Evolutionary conservation across 2,329 filamentous ascomycete species (phyloP).

Genomic region (Tolypocladium sp.): DNA sequence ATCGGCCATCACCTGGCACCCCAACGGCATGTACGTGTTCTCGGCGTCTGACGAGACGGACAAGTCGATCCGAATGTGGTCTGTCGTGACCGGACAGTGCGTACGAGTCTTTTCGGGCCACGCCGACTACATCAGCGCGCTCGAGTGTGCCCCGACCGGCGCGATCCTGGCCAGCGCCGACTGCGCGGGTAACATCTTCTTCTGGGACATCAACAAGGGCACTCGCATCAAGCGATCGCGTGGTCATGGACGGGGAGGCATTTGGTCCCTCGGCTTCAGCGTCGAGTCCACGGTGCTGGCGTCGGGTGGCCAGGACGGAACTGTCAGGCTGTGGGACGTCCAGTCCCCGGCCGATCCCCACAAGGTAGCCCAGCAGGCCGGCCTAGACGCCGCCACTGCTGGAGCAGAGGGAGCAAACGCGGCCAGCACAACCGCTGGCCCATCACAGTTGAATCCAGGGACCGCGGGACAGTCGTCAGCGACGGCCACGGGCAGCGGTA

Average conservation of each 20-base stretch:
- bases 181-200: slow-evolving; percentile 76
- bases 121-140: slow-evolving; percentile 72
- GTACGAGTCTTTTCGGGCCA: slow-evolving; percentile 91
- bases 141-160: slow-evolving; percentile 81
- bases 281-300: slow-evolving; percentile 86
- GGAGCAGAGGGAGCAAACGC: slow-evolving; percentile 29
- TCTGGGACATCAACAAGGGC: slow-evolving; percentile 90
- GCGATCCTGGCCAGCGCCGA: slow-evolving; percentile 89
- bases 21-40: slow-evolving; percentile 88
- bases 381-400: slow-evolving; percentile 31
- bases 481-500: slow-evolving; percentile 17
- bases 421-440: slow-evolving; percentile 7
- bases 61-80: slow-evolving; percentile 96
- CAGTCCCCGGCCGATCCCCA: slow-evolving; percentile 58
- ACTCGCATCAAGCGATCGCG: slow-evolving; percentile 84
- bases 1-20: slow-evolving; percentile 88
- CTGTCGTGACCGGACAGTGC: slow-evolving; percentile 75
- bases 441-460: slow-evolving; percentile 9
- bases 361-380: slow-evolving; percentile 40
- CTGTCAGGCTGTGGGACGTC: slow-evolving; percentile 91
- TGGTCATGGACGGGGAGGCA: slow-evolving; percentile 86
- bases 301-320: slow-evolving; percentile 84
- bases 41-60: slow-evolving; percentile 79
- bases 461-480: slow-evolving; percentile 17
- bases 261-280: slow-evolving; percentile 89